Percentiles rank a stretch among this genome's conserved stretches.
These are phyloP conservation scores for Cordyceps cateniannulata DNA, from an alignment of 2,329 filamentous ascomycete species.

Conservation along the genomic window DNA sequence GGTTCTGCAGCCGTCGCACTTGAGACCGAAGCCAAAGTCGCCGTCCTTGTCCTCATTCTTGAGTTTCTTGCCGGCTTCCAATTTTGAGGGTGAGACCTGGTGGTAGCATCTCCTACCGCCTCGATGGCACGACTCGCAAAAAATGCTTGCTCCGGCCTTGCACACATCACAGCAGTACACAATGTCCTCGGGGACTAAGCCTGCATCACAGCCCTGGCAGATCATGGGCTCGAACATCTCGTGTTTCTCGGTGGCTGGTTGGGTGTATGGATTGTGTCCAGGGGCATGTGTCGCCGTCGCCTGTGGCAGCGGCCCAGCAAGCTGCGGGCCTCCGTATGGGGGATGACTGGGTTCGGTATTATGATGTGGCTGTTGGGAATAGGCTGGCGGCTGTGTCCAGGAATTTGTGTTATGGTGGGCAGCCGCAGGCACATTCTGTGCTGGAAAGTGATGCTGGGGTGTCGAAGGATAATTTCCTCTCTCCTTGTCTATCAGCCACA, in stretches of 20 bases:
- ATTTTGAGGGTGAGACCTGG: background rate
- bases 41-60: constrained; percentile 6
- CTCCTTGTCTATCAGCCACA: constrained; percentile 18
- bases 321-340: background rate
- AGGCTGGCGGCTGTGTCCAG: background rate
- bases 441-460: background rate
- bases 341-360: background rate
- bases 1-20: constrained; percentile 36
- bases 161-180: constrained; percentile 10
- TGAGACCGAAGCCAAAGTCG: constrained; percentile 25
- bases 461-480: background rate
- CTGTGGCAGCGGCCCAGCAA: background rate
- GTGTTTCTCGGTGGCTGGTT: background rate
- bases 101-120: constrained; percentile 8
- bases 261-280: too few relatives aligned
- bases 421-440: background rate
- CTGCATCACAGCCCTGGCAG: constrained; percentile 10
- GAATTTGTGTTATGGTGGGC: background rate
- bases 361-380: background rate
- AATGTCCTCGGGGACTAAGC: constrained; percentile 7
- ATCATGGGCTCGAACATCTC: constrained; percentile 13
- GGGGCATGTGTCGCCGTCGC: background rate
- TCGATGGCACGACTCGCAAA: constrained; percentile 7
- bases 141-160: background rate
- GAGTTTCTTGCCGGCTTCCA: constrained; percentile 3